phyloP scores from a whole-genome alignment of 306 rosid species.

The Benincasa hispida region DNA sequence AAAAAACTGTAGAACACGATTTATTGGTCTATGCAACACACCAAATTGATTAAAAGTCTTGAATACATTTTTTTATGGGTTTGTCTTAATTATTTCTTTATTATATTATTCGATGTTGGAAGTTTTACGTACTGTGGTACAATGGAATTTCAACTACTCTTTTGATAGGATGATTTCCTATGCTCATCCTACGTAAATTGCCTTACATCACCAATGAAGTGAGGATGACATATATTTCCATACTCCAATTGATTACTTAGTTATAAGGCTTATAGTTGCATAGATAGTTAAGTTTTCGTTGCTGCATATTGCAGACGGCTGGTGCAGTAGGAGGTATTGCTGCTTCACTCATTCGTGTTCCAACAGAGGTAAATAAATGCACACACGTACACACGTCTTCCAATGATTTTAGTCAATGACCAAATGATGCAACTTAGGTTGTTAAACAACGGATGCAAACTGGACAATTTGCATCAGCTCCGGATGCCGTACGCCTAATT shows the following conservation, averaged over 20 bases:
- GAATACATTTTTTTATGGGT: neutral
- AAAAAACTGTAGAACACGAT: neutral
- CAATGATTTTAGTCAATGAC: constrained; percentile 7
- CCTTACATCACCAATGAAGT: neutral
- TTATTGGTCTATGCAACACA: neutral
- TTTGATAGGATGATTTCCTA: neutral
- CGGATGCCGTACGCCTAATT: constrained; percentile 71
- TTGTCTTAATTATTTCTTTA: neutral
- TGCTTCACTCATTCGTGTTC: constrained; percentile 93
- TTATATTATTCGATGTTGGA: neutral
- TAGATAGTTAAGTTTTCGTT: neutral
- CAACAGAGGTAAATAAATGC: constrained; percentile 64
- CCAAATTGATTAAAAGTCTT: neutral
- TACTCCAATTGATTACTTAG: neutral
- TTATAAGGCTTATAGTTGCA: neutral
- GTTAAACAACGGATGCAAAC: constrained; percentile 98
- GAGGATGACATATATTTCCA: neutral
- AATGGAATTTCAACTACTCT: neutral
- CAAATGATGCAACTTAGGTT: constrained; percentile 40
- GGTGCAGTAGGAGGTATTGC: constrained; percentile 92
- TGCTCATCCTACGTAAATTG: neutral
- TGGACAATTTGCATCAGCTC: constrained; percentile 77
- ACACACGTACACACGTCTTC: neutral
- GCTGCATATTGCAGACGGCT: constrained; percentile 50
- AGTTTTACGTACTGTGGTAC: neutral